Conservation (phyloP, 106 monocot species). For the Dioscorea alata region DNA sequence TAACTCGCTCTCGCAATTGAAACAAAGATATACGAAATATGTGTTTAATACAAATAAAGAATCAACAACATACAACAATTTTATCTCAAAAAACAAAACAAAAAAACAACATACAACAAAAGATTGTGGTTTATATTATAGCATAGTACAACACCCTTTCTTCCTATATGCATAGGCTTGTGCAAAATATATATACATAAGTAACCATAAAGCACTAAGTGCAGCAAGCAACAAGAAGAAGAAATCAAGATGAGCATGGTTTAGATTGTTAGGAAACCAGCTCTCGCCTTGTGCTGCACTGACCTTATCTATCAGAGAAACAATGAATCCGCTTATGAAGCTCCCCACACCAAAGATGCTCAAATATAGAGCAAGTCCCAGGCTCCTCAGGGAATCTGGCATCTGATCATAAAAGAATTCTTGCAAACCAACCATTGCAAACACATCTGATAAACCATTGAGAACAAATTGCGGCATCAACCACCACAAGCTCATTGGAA, state of each 20-base stretch:
- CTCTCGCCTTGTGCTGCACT: too few relatives aligned
- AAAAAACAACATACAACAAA: too few relatives aligned
- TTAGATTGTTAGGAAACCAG: too few relatives aligned
- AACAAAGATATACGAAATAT: too few relatives aligned
- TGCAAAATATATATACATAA: background rate
- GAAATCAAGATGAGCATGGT: too few relatives aligned
- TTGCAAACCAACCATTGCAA: constrained; percentile 31
- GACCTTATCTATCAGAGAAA: constrained; percentile 8
- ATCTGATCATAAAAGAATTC: constrained; percentile 39
- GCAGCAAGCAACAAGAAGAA: too few relatives aligned
- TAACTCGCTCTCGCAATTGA: too few relatives aligned
- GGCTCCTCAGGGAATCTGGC: constrained; percentile 25
- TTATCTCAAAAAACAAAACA: too few relatives aligned
- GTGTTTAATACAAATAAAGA: too few relatives aligned
- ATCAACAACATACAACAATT: too few relatives aligned
- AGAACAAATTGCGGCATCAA: constrained; percentile 29
- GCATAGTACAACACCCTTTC: background rate
- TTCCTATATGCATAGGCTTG: background rate
- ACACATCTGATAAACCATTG: constrained; percentile 21
- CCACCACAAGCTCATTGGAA: constrained; percentile 27
- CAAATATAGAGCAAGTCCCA: constrained; percentile 28
- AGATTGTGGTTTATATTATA: too few relatives aligned
- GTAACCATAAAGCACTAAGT: too few relatives aligned
- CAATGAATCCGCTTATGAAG: constrained; percentile 29
- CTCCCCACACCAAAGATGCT: constrained; percentile 28